Evolutionary conservation across 2,329 filamentous ascomycete genomes (phyloP), one percentile per base, ranked within the genome.

Genomic region (Gyromitra esculenta): DNA sequence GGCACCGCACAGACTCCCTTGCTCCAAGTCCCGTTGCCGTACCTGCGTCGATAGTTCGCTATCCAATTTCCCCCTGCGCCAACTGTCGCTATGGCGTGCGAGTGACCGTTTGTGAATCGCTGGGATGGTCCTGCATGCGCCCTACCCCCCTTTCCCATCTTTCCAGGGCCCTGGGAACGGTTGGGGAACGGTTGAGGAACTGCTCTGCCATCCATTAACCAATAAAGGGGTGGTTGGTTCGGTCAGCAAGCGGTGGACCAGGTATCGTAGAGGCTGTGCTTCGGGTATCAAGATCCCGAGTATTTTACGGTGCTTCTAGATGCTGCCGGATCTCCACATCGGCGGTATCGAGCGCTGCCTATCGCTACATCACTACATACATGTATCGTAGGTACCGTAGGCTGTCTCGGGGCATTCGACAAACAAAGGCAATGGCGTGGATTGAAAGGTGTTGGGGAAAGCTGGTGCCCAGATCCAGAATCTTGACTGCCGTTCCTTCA

Each of bases 31-130:
- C 71, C 64, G 64, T 62, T 74, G 50, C 66, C 59, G 72, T 75
- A 75, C 72, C 72, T 75, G 72, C 72, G 45, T 57, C 57, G 37
- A 75, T 59, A 54, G 41, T 48, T 11, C 45, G 1, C 37, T 52
- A 50, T 37, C n/a, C 39, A 75, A 75, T 75, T 75, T 70, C 72
- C 72, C 72, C 72, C 72, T 75, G 72, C 72, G 65, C 57, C 37
- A 60, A 70, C 57, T 50, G 72, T 70, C 57, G 48, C 54, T 31
- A 37, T 21, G 48, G 56, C 50, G 45, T 45, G 57, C 72, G 72
- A 75, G 72, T 75, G 72, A 75, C 59, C 60, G 18, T 41, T 37
- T 50, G 35, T 75, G 72, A 75, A 65, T 57, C 64, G 45, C 25
- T 35, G 60, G 65, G 18, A 41, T 48, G 39, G 15, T 62, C 62